phyloP scores from a whole-genome alignment of 2,329 filamentous ascomycete species.

The Daldinia eschscholtzii region DNA sequence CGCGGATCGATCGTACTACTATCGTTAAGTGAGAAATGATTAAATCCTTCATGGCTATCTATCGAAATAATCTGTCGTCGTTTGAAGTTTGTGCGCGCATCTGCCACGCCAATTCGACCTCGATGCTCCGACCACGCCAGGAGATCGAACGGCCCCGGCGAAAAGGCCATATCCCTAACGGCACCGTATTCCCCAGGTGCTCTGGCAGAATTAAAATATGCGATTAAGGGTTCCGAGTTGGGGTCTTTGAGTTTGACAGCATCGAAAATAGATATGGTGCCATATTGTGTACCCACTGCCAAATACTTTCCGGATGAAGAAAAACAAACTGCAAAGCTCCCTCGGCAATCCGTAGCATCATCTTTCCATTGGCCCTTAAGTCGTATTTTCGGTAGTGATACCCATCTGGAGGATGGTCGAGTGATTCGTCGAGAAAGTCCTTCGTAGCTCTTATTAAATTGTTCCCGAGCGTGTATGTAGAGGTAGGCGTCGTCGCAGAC shows the following conservation, averaged over 20 bases:
- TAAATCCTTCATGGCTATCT: conserved; percentile 68
- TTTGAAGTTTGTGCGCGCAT: conserved; percentile 75
- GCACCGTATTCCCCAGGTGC: conserved; percentile 79
- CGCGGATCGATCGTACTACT: conserved; percentile 66
- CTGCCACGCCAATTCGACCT: conserved; percentile 79
- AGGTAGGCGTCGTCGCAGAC: conserved; percentile 89
- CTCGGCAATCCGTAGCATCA: conserved; percentile 68
- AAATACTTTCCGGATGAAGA: conserved; percentile 77
- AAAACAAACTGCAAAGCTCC: conserved; percentile 84
- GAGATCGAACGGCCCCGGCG: conserved; percentile 88
- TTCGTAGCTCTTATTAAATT: conserved; percentile 53
- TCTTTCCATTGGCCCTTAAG: conserved; percentile 69
- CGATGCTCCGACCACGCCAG: conserved; percentile 95
- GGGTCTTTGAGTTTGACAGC: conserved; percentile 61
- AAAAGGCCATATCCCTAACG: conserved; percentile 91
- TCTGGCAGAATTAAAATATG: conserved; percentile 82
- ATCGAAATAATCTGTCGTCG: conserved; percentile 77
- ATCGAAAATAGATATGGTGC: conserved; percentile 81
- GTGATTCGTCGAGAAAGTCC: conserved; percentile 39
- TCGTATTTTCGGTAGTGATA: conserved; percentile 63
- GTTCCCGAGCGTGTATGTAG: conserved; percentile 79
- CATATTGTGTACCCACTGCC: conserved; percentile 84
- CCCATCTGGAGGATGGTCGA: conserved; percentile 63
- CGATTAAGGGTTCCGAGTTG: conserved; percentile 73
- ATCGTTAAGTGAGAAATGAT: conserved; percentile 69